Conservation (phyloP, 106 monocot species). For the Vanilla planifolia region DNA sequence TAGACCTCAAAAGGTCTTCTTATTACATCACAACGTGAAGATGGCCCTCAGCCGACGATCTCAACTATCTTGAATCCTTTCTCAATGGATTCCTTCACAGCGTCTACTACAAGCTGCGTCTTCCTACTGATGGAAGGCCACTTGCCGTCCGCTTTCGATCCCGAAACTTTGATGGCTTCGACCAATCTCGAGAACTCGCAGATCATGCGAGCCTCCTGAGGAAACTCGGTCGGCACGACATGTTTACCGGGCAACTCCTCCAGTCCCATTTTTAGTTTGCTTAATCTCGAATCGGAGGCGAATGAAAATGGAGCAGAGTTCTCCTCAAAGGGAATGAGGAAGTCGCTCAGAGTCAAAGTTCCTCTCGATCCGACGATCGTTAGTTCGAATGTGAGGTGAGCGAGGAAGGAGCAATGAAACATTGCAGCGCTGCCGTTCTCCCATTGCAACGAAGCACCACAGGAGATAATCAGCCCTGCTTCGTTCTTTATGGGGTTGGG, state of each 20-base stretch:
- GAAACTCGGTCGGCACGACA: constrained; percentile 37
- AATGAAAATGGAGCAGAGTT: constrained; percentile 27
- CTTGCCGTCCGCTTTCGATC: no score
- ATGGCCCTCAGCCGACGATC: neutral
- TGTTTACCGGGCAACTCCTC: no score
- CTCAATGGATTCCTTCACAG: no score
- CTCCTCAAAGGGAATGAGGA: constrained; percentile 62
- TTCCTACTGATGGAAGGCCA: no score
- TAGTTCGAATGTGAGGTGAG: constrained; percentile 54
- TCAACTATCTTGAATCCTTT: no score
- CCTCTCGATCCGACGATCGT: constrained; percentile 50
- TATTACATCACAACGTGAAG: no score
- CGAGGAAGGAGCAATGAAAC: constrained; percentile 61
- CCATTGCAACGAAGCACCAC: constrained; percentile 51
- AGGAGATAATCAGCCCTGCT: constrained; percentile 52
- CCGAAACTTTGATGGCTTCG: neutral
- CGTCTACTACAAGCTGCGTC: no score
- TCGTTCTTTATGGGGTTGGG: constrained; percentile 29
- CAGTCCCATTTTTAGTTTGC: constrained; percentile 45
- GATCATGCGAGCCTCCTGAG: constrained; percentile 37
- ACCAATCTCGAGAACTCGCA: no score
- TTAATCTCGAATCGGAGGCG: constrained; percentile 29
- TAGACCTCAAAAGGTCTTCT: no score
- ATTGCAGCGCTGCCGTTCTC: constrained; percentile 58
- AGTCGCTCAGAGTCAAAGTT: constrained; percentile 40